Evolutionary conservation across 768 basidiomycete species (phyloP), one percentile per base, ranked within the genome.

Genomic region (Tylopilus vinaceipallidus): DNA sequence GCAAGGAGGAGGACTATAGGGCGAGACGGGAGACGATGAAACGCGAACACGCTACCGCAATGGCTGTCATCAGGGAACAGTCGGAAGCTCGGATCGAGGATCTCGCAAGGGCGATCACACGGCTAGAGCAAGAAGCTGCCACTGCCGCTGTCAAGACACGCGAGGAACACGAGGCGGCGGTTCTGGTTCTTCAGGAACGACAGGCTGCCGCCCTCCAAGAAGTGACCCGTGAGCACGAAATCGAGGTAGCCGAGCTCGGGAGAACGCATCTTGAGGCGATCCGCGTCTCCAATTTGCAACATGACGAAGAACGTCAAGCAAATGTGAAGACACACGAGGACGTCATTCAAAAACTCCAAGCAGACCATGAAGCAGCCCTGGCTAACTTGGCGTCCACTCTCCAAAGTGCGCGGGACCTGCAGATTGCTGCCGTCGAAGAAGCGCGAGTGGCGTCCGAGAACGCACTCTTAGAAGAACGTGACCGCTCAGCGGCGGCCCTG

Each of bases 1-100:
- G 73, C 39, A 83, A 81, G 62, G 80, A 79, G 34, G 83, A 83
- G 22, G 85, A 86, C 43, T 79, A 86, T 53, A 66, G 74, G 24
- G 49, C 63, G 16, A 56, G 65, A 34, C 58, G 72, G 17, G 66
- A 66, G 47, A 56, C 56, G 35, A 60, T 67, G 53, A 67, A 70
- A 37, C 51, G 55, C 20, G 71, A 76, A 46, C 74, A 77, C 38
- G 38, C 66, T 5, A 63, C 63, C 19, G 57, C 65, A 17, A 42
- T 70, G 43, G 67, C 65, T 5, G 46, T 64, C 30, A 43, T 63
- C 42, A 67, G 56, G 42, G 62, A 67, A 42, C 64, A 70, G 55
- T 70, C 64, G 36, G 66, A 71, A 47, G 66, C 75, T 6, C 79
- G 81, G 57, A 66, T 83, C 40, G 82, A 86, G 58, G 78, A 79